Percentiles rank a stretch among this genome's conserved stretches.
Evolutionary conservation across 306 rosid species (phyloP).

Genomic region (Quercus ilex): DNA sequence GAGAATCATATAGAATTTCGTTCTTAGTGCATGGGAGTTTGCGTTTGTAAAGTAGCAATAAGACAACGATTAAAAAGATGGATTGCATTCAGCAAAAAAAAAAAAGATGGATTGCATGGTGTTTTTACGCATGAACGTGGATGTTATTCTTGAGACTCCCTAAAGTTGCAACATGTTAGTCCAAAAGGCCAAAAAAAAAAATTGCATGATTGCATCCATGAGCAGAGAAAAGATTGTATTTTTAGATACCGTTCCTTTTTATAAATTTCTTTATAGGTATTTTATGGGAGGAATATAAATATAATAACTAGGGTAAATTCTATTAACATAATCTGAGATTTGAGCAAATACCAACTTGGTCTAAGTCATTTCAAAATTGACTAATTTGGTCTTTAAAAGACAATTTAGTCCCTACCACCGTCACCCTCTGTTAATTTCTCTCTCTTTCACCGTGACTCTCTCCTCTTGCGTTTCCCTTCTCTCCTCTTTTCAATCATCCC

Average conservation of each 20-base stretch:
- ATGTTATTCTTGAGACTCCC: not conserved
- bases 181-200: not conserved
- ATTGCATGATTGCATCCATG: not conserved
- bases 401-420: too few relatives aligned
- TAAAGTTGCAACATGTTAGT: not conserved
- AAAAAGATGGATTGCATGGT: constrained; percentile 31
- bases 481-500: too few relatives aligned
- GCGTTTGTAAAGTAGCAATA: constrained; percentile 36
- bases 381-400: too few relatives aligned
- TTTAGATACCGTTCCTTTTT: not conserved
- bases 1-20: constrained; percentile 38
- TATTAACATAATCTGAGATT: too few relatives aligned
- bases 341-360: too few relatives aligned
- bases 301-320: too few relatives aligned
- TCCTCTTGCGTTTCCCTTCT: too few relatives aligned
- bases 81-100: too few relatives aligned
- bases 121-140: constrained; percentile 26
- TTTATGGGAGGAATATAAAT: not conserved
- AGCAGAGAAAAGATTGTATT: not conserved
- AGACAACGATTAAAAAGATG: constrained; percentile 16
- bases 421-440: too few relatives aligned
- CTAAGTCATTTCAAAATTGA: too few relatives aligned
- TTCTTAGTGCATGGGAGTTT: constrained; percentile 42
- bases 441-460: too few relatives aligned
- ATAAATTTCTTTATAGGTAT: too few relatives aligned